These are phyloP conservation scores for Pugionium dolabratum DNA, from an alignment of 345 rosid genomes.

Conservation along the genomic window DNA sequence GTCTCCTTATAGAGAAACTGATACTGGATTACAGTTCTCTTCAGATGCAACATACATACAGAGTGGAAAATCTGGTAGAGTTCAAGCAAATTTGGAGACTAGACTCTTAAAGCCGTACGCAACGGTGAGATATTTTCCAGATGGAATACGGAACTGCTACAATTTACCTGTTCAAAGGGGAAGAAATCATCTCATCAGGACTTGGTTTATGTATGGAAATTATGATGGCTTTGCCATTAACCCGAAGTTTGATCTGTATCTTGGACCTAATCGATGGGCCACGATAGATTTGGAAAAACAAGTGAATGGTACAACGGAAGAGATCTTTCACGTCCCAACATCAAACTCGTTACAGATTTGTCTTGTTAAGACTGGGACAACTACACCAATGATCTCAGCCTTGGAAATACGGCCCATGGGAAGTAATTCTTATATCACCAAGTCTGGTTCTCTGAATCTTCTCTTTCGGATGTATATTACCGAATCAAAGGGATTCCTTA, in stretches of 20 bases:
- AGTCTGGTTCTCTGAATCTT: conserved; percentile 31
- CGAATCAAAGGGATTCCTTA: not conserved
- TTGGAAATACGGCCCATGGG: conserved; percentile 46
- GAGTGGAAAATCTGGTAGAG: conserved; percentile 18
- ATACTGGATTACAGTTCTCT: not conserved
- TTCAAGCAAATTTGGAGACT: not conserved
- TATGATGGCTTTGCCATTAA: conserved; percentile 34
- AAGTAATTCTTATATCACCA: not conserved
- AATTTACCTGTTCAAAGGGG: conserved; percentile 30
- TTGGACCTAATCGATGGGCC: conserved; percentile 49
- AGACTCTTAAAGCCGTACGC: not conserved
- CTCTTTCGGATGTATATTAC: not conserved
- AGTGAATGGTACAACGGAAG: not conserved
- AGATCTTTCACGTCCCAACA: conserved; percentile 42
- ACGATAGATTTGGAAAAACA: conserved; percentile 7
- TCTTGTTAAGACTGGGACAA: conserved; percentile 40
- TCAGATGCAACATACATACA: conserved; percentile 34
- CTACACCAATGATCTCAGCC: conserved; percentile 46
- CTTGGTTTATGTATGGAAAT: conserved; percentile 41
- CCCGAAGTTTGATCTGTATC: conserved; percentile 42
- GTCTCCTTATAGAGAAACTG: conserved; percentile 12
- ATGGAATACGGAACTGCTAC: conserved; percentile 50
- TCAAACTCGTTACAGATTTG: conserved; percentile 46
- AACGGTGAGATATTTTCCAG: conserved; percentile 41
- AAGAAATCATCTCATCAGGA: conserved; percentile 27